Conservation (phyloP, 1,139 yeast species). For the Lodderomyces margitis region DNA sequence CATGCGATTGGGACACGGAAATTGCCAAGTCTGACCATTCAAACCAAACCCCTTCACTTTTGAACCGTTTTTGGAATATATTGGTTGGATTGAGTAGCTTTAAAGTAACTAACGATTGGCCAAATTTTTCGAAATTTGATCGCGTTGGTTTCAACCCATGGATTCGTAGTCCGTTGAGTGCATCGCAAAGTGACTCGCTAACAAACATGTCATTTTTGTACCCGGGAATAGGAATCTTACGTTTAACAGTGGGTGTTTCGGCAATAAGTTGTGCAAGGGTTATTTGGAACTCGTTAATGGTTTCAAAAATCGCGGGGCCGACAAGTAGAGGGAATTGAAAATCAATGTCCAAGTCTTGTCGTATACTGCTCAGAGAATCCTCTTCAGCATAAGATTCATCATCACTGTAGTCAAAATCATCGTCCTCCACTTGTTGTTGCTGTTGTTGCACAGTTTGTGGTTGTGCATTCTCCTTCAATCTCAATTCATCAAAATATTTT, state of each 20-base stretch:
- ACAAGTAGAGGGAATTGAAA: slow-evolving; percentile 32
- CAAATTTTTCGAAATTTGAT: slow-evolving; percentile 40
- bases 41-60: slow-evolving; percentile 47
- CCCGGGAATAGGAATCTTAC: slow-evolving; percentile 44
- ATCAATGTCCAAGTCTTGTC: slow-evolving; percentile 5
- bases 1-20: slow-evolving; percentile 19
- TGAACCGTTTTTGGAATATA: slow-evolving; percentile 37
- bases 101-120: slow-evolving; percentile 40
- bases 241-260: slow-evolving; percentile 27
- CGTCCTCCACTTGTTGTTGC: slow-evolving; percentile 12
- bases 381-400: slow-evolving; percentile 12
- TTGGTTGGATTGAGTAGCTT: slow-evolving; percentile 35
- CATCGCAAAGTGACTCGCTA: slow-evolving; percentile 39
- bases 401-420: slow-evolving; percentile 11
- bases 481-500: slow-evolving; percentile 31
- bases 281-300: slow-evolving; percentile 21
- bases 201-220: slow-evolving; percentile 39
- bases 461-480: slow-evolving; percentile 31
- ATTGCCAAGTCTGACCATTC: slow-evolving; percentile 45
- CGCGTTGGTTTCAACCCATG: slow-evolving; percentile 39
- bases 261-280: slow-evolving; percentile 26
- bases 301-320: slow-evolving; percentile 27
- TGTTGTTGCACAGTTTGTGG: slow-evolving; percentile 1
- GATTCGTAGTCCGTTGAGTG: slow-evolving; percentile 28
- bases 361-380: slow-evolving; percentile 5